phyloP scores from a whole-genome alignment of 2,329 filamentous ascomycete species.

The Botrytis deweyae region DNA sequence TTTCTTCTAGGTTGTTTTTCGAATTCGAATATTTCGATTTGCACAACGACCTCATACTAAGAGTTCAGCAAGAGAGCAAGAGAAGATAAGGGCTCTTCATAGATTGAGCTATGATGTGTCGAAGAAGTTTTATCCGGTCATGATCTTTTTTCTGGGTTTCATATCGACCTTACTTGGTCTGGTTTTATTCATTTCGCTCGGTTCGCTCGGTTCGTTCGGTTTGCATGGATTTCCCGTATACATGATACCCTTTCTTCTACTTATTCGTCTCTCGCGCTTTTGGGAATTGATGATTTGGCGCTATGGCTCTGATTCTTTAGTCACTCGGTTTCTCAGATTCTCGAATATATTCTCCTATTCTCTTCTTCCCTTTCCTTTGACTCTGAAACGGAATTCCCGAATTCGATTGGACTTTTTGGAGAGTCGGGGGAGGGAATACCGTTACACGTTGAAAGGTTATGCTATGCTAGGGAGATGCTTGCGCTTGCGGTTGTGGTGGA shows the following conservation, averaged over 20 bases:
- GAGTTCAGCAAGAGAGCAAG: background rate
- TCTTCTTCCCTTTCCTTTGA: too few species aligned
- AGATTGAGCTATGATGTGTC: background rate
- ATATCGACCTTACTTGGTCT: background rate
- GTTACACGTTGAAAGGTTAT: background rate
- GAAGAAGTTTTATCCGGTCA: background rate
- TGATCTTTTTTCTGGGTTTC: background rate
- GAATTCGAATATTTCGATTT: background rate
- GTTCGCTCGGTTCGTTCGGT: background rate
- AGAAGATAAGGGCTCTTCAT: background rate
- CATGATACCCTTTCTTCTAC: background rate
- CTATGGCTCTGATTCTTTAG: background rate
- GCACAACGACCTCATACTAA: rapidly evolving
- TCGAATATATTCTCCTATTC: background rate
- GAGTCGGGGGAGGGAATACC: too few species aligned
- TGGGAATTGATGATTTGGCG: background rate
- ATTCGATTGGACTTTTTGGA: too few species aligned
- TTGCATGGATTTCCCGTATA: background rate
- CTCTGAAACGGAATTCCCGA: rapidly evolving
- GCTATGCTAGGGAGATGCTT: background rate
- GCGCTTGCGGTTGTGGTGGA: too few species aligned
- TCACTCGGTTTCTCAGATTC: background rate
- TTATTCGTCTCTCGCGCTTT: background rate
- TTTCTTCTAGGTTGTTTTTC: too few species aligned
- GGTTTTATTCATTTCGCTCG: background rate